These are phyloP conservation scores for Phlebiopsis flavidoalba DNA, from an alignment of 768 basidiomycete species.

Conservation along the genomic window DNA sequence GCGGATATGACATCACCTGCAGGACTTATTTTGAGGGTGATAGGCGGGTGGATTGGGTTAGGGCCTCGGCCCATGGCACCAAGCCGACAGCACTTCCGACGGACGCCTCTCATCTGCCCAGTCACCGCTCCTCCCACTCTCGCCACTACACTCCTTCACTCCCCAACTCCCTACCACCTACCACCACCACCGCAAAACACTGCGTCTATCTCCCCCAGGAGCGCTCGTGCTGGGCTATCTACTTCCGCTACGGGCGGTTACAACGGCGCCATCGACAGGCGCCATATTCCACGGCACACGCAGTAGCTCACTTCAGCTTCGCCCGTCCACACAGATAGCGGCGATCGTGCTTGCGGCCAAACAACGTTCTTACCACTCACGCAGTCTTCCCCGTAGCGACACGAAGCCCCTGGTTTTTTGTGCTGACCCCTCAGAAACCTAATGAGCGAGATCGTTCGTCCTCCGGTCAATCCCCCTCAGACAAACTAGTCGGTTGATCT, in stretches of 20 bases:
- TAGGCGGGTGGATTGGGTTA: background rate
- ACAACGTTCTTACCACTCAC: background rate
- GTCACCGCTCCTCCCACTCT: background rate
- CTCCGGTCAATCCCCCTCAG: no score
- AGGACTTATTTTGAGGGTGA: constrained; percentile 2
- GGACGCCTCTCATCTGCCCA: background rate
- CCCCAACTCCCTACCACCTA: background rate
- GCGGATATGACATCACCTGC: background rate
- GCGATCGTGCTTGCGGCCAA: background rate
- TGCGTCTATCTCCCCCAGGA: background rate
- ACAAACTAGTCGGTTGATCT: no score
- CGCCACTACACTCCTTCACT: background rate
- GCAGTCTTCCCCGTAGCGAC: background rate
- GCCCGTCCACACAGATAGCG: background rate
- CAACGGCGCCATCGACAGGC: background rate
- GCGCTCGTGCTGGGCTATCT: background rate
- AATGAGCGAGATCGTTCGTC: background rate
- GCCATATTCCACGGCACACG: background rate
- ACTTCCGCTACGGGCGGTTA: background rate
- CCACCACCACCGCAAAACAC: background rate
- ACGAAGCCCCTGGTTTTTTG: background rate
- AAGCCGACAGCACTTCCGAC: background rate
- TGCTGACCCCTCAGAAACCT: background rate
- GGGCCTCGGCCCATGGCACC: background rate
- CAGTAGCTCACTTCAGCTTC: background rate